phyloP scores from a whole-genome alignment of 1,284 basidiomycete genomes.

The Singerocomus rubriflavus region DNA sequence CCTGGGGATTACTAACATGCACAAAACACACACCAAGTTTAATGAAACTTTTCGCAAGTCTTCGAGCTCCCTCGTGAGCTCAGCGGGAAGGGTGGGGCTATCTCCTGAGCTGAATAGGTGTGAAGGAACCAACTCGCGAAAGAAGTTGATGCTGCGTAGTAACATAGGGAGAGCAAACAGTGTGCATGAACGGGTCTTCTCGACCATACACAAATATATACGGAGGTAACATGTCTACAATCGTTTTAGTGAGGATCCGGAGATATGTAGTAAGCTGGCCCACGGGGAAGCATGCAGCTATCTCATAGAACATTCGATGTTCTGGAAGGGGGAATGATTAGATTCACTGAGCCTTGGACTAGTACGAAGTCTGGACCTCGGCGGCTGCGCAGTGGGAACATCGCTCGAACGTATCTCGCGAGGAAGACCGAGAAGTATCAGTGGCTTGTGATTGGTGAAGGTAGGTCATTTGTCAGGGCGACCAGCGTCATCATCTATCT shows the following conservation, averaged over 20 bases:
- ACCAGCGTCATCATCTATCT: neutral
- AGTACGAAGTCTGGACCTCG: conserved; percentile 15
- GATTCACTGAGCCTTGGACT: neutral
- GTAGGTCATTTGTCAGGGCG: neutral
- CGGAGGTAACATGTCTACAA: neutral
- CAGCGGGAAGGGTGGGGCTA: conserved; percentile 7
- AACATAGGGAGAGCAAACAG: conserved; percentile 13
- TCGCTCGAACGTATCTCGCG: conserved; percentile 3
- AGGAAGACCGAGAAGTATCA: neutral
- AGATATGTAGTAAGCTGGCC: neutral
- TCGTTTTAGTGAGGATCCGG: neutral
- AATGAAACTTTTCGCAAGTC: conserved; percentile 25
- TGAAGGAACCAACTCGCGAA: conserved; percentile 3
- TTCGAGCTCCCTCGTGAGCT: conserved; percentile 23
- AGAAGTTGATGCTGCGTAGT: neutral
- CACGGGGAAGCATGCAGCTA: neutral
- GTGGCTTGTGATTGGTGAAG: neutral
- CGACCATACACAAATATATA: conserved; percentile 12
- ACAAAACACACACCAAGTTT: conserved; percentile 17
- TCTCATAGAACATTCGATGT: neutral
- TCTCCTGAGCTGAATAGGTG: neutral
- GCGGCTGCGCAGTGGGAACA: neutral
- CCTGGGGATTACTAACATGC: neutral
- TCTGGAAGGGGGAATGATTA: neutral
- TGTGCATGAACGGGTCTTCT: neutral